Evolutionary conservation across 345 rosid species (phyloP).

Genomic region (Raphanus sativus): DNA sequence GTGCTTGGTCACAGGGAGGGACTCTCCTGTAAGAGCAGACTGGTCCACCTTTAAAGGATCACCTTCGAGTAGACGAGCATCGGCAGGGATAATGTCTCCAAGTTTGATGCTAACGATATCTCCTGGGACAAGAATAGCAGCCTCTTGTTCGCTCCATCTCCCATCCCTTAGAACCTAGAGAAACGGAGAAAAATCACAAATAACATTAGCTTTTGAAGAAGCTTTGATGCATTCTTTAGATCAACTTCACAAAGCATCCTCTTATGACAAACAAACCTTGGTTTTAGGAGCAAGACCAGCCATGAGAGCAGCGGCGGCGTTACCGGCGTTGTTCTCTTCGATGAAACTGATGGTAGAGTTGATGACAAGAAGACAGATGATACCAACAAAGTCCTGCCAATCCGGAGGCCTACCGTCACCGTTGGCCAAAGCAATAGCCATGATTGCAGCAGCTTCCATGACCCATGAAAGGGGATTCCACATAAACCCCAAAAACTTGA

Average conservation of each 20-base stretch:
- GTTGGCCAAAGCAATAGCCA: slow-evolving; percentile 88
- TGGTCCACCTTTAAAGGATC: slow-evolving; percentile 87
- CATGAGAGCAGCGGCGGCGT: slow-evolving; percentile 92
- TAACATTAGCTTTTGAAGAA: neutral
- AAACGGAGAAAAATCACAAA: neutral
- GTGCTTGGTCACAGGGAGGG: slow-evolving; percentile 84
- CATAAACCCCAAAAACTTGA: slow-evolving; percentile 90
- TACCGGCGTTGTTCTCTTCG: slow-evolving; percentile 91
- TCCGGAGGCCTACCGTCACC: slow-evolving; percentile 74
- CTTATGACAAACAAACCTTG: slow-evolving; percentile 43
- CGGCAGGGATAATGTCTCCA: slow-evolving; percentile 92
- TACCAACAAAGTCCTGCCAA: slow-evolving; percentile 95
- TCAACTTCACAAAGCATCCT: neutral
- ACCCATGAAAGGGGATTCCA: slow-evolving; percentile 95
- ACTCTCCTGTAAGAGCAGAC: slow-evolving; percentile 89
- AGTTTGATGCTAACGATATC: slow-evolving; percentile 82
- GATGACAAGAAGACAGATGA: slow-evolving; percentile 66
- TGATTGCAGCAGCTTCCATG: slow-evolving; percentile 86
- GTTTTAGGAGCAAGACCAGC: slow-evolving; percentile 98
- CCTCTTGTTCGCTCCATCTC: slow-evolving; percentile 74
- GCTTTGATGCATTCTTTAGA: neutral
- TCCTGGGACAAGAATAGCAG: slow-evolving; percentile 82
- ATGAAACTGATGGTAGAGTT: slow-evolving; percentile 91
- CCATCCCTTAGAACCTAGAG: slow-evolving; percentile 58
- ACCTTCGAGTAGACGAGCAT: slow-evolving; percentile 92